Evolutionary conservation across 345 rosid genomes (phyloP).

Genomic region (Punica granatum): DNA sequence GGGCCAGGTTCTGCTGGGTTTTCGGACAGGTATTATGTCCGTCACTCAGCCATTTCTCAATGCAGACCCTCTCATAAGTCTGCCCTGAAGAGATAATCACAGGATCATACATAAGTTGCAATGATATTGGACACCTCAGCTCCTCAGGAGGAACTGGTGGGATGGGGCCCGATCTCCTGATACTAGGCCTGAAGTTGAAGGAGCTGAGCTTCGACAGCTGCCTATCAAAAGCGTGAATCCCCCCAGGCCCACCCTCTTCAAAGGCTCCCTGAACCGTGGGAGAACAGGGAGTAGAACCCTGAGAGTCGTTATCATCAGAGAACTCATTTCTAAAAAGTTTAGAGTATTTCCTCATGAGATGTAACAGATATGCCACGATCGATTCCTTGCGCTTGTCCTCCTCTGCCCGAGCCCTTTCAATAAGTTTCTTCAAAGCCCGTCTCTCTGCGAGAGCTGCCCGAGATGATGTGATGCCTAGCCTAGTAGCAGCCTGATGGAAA

Average conservation of each 20-base stretch:
- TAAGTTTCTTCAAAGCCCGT: conserved; percentile 85
- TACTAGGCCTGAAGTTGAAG: conserved; percentile 48
- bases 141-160: conserved; percentile 84
- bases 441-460: conserved; percentile 88
- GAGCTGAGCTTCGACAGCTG: conserved; percentile 85
- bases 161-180: conserved; percentile 61
- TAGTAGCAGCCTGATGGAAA: conserved; percentile 78
- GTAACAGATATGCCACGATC: conserved; percentile 86
- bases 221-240: conserved; percentile 54
- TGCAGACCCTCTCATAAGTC: conserved; percentile 89
- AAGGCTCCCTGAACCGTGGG: conserved; percentile 52
- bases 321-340: conserved; percentile 82
- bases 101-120: conserved; percentile 97
- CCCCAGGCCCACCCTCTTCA: conserved; percentile 40
- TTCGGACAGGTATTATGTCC: conserved; percentile 93
- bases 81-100: conserved; percentile 97
- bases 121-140: conserved; percentile 88
- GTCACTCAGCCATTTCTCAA: conserved; percentile 94
- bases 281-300: conserved; percentile 81
- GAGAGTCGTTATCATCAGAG: conserved; percentile 84
- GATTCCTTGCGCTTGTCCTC: conserved; percentile 99
- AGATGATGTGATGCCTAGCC: conserved; percentile 73
- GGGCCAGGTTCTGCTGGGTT: conserved; percentile 84
- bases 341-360: conserved; percentile 91
- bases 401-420: conserved; percentile 86